These are phyloP conservation scores for Myxozyma monticola DNA, from an alignment of 805 yeast species.

Conservation along the genomic window DNA sequence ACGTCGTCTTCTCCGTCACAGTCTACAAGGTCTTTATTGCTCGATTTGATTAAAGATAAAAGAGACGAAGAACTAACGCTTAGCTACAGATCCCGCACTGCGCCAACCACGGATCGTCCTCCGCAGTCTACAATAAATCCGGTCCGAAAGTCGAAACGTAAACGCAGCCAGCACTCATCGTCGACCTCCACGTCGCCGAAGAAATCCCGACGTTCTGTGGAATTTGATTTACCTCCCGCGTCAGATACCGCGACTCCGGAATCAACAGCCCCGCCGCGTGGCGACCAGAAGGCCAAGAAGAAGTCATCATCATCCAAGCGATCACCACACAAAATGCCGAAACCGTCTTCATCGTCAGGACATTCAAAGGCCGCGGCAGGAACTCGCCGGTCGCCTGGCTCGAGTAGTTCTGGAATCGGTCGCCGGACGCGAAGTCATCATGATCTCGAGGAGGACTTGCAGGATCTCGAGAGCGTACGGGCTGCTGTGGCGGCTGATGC, in stretches of 20 bases:
- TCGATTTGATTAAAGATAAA: no score
- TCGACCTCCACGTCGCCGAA: background rate
- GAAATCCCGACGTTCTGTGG: constrained; percentile 6
- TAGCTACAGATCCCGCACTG: constrained; percentile 15
- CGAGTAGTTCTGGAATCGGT: constrained; percentile 10
- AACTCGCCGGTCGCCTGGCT: constrained; percentile 5
- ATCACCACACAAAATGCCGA: no score
- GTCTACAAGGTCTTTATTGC: constrained; percentile 15
- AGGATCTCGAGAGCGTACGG: constrained; percentile 17
- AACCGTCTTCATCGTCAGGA: background rate
- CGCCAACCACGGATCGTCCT: no score
- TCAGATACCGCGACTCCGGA: background rate
- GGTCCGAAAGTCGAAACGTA: no score
- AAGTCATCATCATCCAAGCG: background rate
- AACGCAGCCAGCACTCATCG: background rate
- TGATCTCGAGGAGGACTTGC: constrained; percentile 22
- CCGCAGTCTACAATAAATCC: no score
- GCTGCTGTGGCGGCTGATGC: constrained; percentile 17
- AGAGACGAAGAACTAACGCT: no score
- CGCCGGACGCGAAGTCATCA: constrained; percentile 19
- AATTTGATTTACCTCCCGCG: no score
- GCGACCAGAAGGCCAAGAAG: background rate
- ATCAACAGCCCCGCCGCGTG: background rate
- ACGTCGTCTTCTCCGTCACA: constrained; percentile 6
- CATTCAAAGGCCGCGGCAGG: background rate